These are phyloP conservation scores for Aspergillus ustus DNA, from an alignment of 2,329 filamentous ascomycete genomes.

Conservation along the genomic window DNA sequence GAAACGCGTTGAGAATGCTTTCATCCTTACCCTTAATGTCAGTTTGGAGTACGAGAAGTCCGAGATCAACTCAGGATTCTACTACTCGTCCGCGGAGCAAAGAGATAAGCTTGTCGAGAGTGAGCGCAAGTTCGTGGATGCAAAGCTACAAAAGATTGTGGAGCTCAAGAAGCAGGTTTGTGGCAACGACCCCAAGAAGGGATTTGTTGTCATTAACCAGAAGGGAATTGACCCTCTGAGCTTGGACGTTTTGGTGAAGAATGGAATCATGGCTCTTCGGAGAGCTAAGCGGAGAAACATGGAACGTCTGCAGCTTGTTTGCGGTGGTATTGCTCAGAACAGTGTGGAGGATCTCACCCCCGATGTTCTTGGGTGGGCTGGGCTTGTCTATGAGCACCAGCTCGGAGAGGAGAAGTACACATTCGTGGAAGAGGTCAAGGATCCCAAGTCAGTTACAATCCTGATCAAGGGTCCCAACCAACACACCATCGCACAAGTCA, in stretches of 20 bases:
- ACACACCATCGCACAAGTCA: slow-evolving; percentile 96
- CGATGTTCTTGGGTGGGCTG: slow-evolving; percentile 92
- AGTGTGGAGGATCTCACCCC: slow-evolving; percentile 91
- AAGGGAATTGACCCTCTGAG: slow-evolving; percentile 98
- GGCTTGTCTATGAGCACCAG: slow-evolving; percentile 94
- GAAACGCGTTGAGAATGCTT: slow-evolving; percentile 92
- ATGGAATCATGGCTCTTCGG: slow-evolving; percentile 91
- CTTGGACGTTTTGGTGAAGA: slow-evolving; percentile 95
- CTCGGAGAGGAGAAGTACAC: slow-evolving; percentile 99
- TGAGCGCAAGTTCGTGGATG: slow-evolving; percentile 92
- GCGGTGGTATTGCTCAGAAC: slow-evolving; percentile 90
- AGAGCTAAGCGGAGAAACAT: slow-evolving; percentile 98
- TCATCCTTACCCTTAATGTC: slow-evolving; percentile 93
- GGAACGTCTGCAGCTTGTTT: slow-evolving; percentile 95
- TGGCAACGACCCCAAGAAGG: slow-evolving; percentile 88
- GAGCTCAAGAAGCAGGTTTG: slow-evolving; percentile 98
- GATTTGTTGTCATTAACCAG: slow-evolving; percentile 98
- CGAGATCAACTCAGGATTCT: slow-evolving; percentile 98
- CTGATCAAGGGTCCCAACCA: slow-evolving; percentile 97
- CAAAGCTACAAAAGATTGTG: slow-evolving; percentile 96
- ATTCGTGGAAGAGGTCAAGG: slow-evolving; percentile 97
- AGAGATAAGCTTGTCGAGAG: slow-evolving; percentile 97
- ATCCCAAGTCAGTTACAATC: slow-evolving; percentile 95
- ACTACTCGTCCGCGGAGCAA: slow-evolving; percentile 96
- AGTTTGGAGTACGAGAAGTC: slow-evolving; percentile 98